These are phyloP conservation scores for Eucalyptus polyanthemos DNA, from an alignment of 345 rosid genomes.

Conservation along the genomic window DNA sequence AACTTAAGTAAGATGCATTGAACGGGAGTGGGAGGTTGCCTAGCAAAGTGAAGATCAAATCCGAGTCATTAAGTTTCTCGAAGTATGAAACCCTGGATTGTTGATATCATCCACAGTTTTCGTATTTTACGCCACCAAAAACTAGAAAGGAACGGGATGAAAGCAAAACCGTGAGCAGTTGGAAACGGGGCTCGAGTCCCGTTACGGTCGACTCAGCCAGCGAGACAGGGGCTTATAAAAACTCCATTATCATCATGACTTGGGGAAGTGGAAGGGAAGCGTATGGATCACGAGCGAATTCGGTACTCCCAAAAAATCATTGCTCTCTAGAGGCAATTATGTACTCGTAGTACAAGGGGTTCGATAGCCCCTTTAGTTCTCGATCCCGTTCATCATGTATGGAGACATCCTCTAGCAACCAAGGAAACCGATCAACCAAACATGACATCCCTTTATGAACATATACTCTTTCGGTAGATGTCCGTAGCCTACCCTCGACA, in stretches of 20 bases:
- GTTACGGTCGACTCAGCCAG: neutral
- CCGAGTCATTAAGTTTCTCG: neutral
- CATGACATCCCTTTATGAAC: neutral
- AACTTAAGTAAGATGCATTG: neutral
- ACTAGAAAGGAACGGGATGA: neutral
- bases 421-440: neutral
- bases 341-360: neutral
- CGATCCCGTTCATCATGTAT: neutral
- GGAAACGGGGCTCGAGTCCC: conserved; percentile 12
- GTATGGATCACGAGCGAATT: conserved; percentile 24
- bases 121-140: neutral
- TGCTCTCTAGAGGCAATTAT: neutral
- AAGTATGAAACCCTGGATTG: neutral
- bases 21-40: neutral
- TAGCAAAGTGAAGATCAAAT: neutral
- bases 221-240: neutral
- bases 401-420: neutral
- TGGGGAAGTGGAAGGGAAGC: conserved; percentile 15
- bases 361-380: neutral
- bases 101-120: neutral
- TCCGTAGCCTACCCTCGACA: neutral
- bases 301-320: neutral
- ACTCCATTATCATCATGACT: conserved; percentile 6
- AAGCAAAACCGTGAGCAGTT: conserved; percentile 1
- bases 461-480: neutral